Percentiles rank a stretch among this genome's conserved stretches.
Evolutionary conservation across 768 basidiomycete species (phyloP).

Genomic region (Tylopilus sp.): DNA sequence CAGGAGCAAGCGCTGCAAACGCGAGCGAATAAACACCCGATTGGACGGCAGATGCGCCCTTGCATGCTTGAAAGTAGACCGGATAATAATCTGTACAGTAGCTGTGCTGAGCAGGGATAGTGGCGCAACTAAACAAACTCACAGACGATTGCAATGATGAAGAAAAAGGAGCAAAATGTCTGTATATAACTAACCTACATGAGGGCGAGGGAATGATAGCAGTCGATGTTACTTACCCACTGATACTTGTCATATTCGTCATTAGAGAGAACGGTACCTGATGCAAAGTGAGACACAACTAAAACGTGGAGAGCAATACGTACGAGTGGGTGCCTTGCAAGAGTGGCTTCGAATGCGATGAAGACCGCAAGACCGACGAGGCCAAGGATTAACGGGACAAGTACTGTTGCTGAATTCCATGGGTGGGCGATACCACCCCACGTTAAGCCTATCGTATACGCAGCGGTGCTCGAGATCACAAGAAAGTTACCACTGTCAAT

Average conservation of each 20-base stretch:
- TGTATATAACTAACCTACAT: slow-evolving; percentile 23
- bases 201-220: background rate
- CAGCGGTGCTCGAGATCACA: slow-evolving; percentile 35
- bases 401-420: slow-evolving; percentile 40
- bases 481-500: background rate
- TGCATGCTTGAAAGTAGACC: slow-evolving; percentile 21
- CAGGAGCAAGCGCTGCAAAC: slow-evolving; percentile 25
- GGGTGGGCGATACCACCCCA: slow-evolving; percentile 45
- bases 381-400: slow-evolving; percentile 44
- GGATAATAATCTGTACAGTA: slow-evolving; percentile 34
- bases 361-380: slow-evolving; percentile 29
- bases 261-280: slow-evolving; percentile 12
- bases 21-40: slow-evolving; percentile 25
- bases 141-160: slow-evolving; percentile 18
- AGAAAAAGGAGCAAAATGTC: slow-evolving; percentile 19
- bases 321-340: background rate
- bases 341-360: background rate
- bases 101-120: background rate
- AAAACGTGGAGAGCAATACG: too few species aligned
- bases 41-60: slow-evolving; percentile 28
- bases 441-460: slow-evolving; percentile 41
- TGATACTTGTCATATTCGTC: slow-evolving; percentile 28
- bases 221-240: slow-evolving; percentile 16
- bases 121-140: slow-evolving; percentile 32
- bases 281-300: background rate